Base-by-base conservation (phyloP, 257 asterid species). In the Rehmannia glutinosa region DNA sequence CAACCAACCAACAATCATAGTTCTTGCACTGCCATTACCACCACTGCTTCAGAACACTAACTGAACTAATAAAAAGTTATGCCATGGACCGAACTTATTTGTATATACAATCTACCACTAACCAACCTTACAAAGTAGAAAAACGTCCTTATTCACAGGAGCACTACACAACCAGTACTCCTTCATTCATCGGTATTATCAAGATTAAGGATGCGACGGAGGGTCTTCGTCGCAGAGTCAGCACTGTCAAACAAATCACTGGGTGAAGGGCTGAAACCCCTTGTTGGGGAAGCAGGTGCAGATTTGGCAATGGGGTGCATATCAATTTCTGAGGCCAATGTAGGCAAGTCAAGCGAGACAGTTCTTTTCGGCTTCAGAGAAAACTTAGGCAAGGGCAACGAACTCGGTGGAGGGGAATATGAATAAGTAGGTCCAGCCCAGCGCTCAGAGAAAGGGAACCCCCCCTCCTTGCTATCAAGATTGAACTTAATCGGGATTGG, bases 351-450 rank as follows among this genome's bases (percentile, higher is more conserved):
- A 49, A 88, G 95, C 1, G 95, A 88, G 54, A 80, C 93, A 0
- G 95, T 75, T 74, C 97, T 68, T 58, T 82, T 88, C 0, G 89
- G 88, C 60, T 41, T 59, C 66, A 84, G 4, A 0, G 88, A 79
- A 66, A 91, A 91, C 16, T 80, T 86, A 0, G 97, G 96, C 4
- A 91, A 73, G 17, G 97, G 97, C 73, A 91, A 69, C 7, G 91
- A 88, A 71, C 97, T 86, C 2, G 97, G 96, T 1, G 97, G 97
- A 46, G 97, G 97, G 8, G 95, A 88, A 46, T 78, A 78, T 0
- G 91, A 88, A 60, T 91, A 91, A 8, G 95, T 80, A 20, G 97
- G 96, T 4, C 97, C 97, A 39, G 97, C 96, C 97, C 96, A 91
- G 20, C 79, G 91, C 76, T 91, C 97, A n/a, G 87, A 83, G 80